A percentile compares a stretch with the other conserved stretches of the same genome.
These are phyloP conservation scores for Chlorencoelia australis DNA, from an alignment of 2,329 filamentous ascomycete genomes.

Conservation along the genomic window DNA sequence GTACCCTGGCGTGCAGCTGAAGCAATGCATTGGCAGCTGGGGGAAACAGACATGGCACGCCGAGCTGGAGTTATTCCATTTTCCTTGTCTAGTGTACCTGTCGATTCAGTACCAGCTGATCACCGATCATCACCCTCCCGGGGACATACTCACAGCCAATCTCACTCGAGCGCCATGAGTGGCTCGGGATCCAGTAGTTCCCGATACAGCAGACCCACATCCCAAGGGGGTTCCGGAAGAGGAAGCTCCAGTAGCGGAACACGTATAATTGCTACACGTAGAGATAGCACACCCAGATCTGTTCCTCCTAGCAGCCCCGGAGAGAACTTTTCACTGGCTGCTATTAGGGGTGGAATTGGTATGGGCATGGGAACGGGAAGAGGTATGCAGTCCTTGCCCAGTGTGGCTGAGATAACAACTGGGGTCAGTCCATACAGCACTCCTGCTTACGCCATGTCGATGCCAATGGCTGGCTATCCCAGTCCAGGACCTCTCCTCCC, in stretches of 20 bases:
- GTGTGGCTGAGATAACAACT: slow-evolving; percentile 53
- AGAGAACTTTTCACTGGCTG: slow-evolving; percentile 27
- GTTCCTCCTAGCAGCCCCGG: slow-evolving; percentile 30
- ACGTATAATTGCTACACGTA: slow-evolving; percentile 23
- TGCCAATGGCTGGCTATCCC: slow-evolving; percentile 20
- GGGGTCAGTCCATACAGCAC: slow-evolving; percentile 51
- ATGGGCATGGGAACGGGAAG: slow-evolving; percentile 19
- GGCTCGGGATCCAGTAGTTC: slow-evolving; percentile 9
- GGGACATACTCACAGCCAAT: slow-evolving; percentile 23
- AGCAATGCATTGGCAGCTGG: slow-evolving; percentile 97
- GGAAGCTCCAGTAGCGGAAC: slow-evolving; percentile 9
- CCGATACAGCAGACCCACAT: slow-evolving; percentile 20
- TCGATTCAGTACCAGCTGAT: slow-evolving; percentile 32
- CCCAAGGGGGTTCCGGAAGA: slow-evolving; percentile 12
- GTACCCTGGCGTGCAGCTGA: slow-evolving; percentile 93
- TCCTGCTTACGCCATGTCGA: slow-evolving; percentile 40
- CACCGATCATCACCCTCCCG: slow-evolving; percentile 35
- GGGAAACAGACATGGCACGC: slow-evolving; percentile 86
- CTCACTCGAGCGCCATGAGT: slow-evolving; percentile 17
- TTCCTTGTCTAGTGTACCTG: slow-evolving; percentile 49
- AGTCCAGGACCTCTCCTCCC: slow-evolving; percentile 35
- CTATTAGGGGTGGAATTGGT: slow-evolving; percentile 20
- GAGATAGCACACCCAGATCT: slow-evolving; percentile 26
- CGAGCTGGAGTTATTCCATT: slow-evolving; percentile 86
- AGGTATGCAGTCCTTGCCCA: slow-evolving; percentile 38